Conservation (phyloP, 169 alveolate genomes). For the Plasmodium fragile region DNA sequence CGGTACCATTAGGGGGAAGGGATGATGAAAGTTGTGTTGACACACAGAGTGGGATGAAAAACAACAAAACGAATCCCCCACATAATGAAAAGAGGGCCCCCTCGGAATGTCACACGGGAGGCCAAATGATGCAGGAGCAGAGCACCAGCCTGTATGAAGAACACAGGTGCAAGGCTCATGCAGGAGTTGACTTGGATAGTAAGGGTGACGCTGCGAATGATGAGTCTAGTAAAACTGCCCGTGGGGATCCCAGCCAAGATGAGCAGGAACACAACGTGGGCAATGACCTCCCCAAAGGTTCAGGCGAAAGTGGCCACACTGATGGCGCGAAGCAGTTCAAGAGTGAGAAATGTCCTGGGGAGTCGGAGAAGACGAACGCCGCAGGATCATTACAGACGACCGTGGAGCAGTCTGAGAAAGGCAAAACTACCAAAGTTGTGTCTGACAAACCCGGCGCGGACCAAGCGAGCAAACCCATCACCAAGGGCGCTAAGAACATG, state of each 20-base stretch:
- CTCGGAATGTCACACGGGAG: not conserved
- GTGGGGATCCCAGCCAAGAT: not conserved
- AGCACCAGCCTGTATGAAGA: not conserved
- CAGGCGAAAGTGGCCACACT: not conserved
- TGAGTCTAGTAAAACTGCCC: not conserved
- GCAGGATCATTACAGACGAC: not conserved
- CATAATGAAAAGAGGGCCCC: slow-evolving; percentile 1
- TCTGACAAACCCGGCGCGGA: not conserved
- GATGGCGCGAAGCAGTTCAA: not conserved
- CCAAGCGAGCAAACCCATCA: not conserved
- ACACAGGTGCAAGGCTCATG: not conserved
- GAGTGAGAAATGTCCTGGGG: not conserved
- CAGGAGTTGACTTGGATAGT: not conserved
- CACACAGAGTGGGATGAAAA: not conserved
- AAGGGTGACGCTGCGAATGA: not conserved
- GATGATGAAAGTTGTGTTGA: not conserved
- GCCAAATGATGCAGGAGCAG: not conserved
- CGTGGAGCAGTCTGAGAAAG: not conserved
- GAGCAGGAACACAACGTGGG: not conserved
- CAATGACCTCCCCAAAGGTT: not conserved
- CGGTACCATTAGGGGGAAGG: not conserved
- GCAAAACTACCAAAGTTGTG: not conserved
- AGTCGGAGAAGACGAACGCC: not conserved
- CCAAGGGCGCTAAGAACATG: not conserved
- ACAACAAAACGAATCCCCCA: not conserved